Conservation (phyloP, 192 early-diverging fungal genomes). For the Bifiguratus adelaidae region DNA sequence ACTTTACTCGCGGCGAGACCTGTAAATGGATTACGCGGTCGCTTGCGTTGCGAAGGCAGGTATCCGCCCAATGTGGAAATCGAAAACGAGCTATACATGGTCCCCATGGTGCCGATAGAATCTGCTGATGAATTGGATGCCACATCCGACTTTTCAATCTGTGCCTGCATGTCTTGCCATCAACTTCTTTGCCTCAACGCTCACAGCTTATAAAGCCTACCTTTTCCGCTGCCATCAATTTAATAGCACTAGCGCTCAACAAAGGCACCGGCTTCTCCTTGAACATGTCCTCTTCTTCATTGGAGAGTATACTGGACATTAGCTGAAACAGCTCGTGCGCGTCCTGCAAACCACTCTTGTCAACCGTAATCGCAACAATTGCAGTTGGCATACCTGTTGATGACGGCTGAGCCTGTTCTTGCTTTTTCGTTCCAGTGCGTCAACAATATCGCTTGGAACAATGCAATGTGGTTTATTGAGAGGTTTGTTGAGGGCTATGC, state of each 20-base stretch:
- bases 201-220: neutral
- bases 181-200: neutral
- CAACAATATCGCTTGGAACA: conserved; percentile 16
- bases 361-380: no score
- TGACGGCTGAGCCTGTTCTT: conserved; percentile 18
- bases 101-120: conserved; percentile 19
- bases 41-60: conserved; percentile 10
- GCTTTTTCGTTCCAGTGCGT: conserved; percentile 16
- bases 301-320: conserved; percentile 61
- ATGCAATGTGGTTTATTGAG: conserved; percentile 13
- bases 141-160: conserved; percentile 17
- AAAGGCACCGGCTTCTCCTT: conserved; percentile 8
- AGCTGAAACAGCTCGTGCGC: conserved; percentile 86
- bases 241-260: conserved; percentile 12
- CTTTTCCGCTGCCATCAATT: conserved; percentile 8
- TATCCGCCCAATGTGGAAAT: conserved; percentile 19
- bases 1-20: conserved; percentile 58
- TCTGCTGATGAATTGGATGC: conserved; percentile 18
- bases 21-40: conserved; percentile 41
- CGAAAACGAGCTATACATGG: conserved; percentile 28
- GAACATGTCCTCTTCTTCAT: conserved; percentile 46
- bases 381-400: conserved; percentile 17
- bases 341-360: conserved; percentile 66
- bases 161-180: neutral
- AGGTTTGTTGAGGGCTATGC: conserved; percentile 20